Percentiles rank a stretch among this genome's conserved stretches.
These are phyloP conservation scores for Zea mays DNA, from an alignment of 176 grass and related monocot species.

Conservation along the genomic window Zm-B73-REFERENCE-NAM-5.0 NC_050098.1:191988501-191989000, in stretches of 20 bases:
- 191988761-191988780: too few species aligned
- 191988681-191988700: too few species aligned
- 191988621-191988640: not conserved
- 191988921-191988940: conserved; percentile 5
- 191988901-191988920: conserved; percentile 82
- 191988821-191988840: conserved; percentile 25
- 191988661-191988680: too few species aligned
- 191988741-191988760: too few species aligned
- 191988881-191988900: conserved; percentile 97
- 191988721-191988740: too few species aligned
- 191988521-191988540: not conserved
- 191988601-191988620: not conserved
- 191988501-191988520: too few species aligned
- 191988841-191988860: conserved; percentile 83
- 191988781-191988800: conserved; percentile 33
- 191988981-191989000: not conserved
- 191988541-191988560: not conserved
- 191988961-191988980: too few species aligned
- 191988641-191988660: conserved; percentile 8
- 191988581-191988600: not conserved
- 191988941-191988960: not conserved
- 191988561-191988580: not conserved
- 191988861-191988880: conserved; percentile 86
- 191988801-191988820: not conserved
- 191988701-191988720: too few species aligned